Evolutionary conservation across 2,329 filamentous ascomycete genomes (phyloP).

Genomic region (Zalaria sp.): DNA sequence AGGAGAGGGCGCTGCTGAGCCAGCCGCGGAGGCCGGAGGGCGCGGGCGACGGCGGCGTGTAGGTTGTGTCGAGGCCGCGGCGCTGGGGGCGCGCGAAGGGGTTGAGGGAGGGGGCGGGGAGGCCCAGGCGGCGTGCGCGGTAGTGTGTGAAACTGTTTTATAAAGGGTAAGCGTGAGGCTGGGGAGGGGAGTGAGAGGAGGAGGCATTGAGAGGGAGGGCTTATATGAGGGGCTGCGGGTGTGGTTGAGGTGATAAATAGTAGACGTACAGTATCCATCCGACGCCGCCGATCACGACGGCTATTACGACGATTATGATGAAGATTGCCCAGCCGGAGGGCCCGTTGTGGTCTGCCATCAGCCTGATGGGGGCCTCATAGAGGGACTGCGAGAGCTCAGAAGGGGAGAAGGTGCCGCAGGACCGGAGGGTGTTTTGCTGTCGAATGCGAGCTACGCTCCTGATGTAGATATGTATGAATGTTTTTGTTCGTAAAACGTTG

Average conservation of each 20-base stretch:
- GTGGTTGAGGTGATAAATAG: no score
- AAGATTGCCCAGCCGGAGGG: conserved; percentile 42
- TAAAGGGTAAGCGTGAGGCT: conserved; percentile 4
- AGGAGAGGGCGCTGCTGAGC: conserved; percentile 52
- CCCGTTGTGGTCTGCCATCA: conserved; percentile 4
- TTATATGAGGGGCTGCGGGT: no score
- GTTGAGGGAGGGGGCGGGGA: conserved; percentile 57
- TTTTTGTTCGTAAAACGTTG: no score
- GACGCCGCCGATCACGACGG: conserved; percentile 41
- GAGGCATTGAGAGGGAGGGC: background rate
- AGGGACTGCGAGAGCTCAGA: background rate
- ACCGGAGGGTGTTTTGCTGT: no score
- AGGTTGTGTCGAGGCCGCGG: conserved; percentile 11
- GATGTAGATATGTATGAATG: no score
- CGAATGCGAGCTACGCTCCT: no score
- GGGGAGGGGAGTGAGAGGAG: conserved; percentile 1
- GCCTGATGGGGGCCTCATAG: background rate
- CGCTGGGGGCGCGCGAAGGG: conserved; percentile 42
- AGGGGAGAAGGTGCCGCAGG: no score
- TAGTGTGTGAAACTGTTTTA: conserved; percentile 46
- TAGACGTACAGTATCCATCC: conserved; percentile 45
- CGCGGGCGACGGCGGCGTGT: conserved; percentile 39
- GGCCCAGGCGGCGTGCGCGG: conserved; percentile 58
- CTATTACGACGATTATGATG: conserved; percentile 56
- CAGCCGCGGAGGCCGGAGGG: conserved; percentile 55